phyloP scores from a whole-genome alignment of 2,329 filamentous ascomycete genomes.

The Dryadomyces quercivorus region DNA sequence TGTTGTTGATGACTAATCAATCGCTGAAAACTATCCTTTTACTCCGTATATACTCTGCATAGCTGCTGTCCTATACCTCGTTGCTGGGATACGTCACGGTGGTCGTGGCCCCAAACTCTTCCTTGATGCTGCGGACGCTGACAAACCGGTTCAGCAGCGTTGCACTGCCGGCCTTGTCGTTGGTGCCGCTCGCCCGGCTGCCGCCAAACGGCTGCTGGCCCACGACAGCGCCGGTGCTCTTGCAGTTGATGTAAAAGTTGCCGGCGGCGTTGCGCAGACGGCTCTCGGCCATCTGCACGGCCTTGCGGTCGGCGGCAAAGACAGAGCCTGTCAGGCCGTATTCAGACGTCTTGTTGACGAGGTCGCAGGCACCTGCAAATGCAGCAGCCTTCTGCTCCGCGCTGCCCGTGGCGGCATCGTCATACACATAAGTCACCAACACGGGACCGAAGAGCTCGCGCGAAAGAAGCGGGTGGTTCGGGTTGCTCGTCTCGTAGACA shows the following conservation, averaged over 20 bases:
- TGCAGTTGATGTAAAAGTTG: conserved; percentile 47
- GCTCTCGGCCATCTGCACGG: conserved; percentile 36
- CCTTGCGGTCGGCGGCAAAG: conserved; percentile 34
- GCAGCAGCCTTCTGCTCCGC: conserved; percentile 24
- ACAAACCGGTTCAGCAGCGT: conserved; percentile 37
- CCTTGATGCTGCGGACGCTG: conserved; percentile 43
- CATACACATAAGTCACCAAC: conserved; percentile 33
- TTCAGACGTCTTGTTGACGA: conserved; percentile 60
- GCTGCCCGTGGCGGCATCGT: conserved; percentile 19
- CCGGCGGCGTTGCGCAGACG: conserved; percentile 40
- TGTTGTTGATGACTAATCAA: too few relatives aligned
- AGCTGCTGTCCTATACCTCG: conserved; percentile 35
- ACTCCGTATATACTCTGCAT: too few relatives aligned
- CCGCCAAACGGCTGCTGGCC: conserved; percentile 46
- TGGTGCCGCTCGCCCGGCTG: conserved; percentile 38
- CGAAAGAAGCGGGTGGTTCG: conserved; percentile 30
- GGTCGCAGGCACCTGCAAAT: conserved; percentile 39
- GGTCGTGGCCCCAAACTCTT: conserved; percentile 56
- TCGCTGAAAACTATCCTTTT: too few relatives aligned
- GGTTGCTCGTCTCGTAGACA: conserved; percentile 28
- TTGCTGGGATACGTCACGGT: conserved; percentile 62
- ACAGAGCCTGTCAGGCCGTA: conserved; percentile 45
- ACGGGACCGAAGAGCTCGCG: conserved; percentile 37
- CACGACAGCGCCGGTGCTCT: conserved; percentile 42
- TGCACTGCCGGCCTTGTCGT: conserved; percentile 43